Conservation (phyloP, 352 stramenopile species). For the Globisporangium irregulare region DNA sequence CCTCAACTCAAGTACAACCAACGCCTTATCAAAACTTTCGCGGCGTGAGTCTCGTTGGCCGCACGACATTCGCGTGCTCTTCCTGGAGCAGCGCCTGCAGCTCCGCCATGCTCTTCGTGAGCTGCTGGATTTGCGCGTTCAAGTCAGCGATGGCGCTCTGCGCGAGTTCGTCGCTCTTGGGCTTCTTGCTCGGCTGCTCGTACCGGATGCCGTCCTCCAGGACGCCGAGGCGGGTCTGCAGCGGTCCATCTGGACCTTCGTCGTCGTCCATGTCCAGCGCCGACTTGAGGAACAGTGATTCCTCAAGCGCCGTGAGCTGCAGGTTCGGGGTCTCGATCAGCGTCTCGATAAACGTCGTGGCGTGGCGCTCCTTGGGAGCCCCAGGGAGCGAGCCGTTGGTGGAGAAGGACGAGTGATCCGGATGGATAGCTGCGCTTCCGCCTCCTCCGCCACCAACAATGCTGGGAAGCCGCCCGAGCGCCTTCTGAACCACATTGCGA, state of each 20-base stretch:
- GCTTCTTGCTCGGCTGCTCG: conserved; percentile 40
- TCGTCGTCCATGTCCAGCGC: conserved; percentile 40
- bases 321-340: conserved; percentile 32
- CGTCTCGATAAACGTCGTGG: conserved; percentile 20
- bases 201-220: conserved; percentile 61
- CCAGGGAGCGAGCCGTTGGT: background rate
- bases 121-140: conserved; percentile 36
- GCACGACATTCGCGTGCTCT: conserved; percentile 14
- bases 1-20: background rate
- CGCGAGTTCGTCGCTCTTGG: conserved; percentile 19
- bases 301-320: conserved; percentile 29
- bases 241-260: background rate
- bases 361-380: conserved; percentile 5
- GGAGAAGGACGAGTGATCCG: background rate
- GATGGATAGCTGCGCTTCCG: conserved; percentile 1
- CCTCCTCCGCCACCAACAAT: background rate
- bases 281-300: conserved; percentile 44
- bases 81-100: conserved; percentile 29
- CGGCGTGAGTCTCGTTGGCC: background rate
- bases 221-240: conserved; percentile 18
- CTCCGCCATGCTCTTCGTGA: conserved; percentile 33
- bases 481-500: conserved; percentile 13
- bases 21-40: background rate
- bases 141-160: conserved; percentile 29
- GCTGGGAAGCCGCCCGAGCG: conserved; percentile 2